Conservation (phyloP, 345 rosid genomes). For the Mallotus nudiflorus region DNA sequence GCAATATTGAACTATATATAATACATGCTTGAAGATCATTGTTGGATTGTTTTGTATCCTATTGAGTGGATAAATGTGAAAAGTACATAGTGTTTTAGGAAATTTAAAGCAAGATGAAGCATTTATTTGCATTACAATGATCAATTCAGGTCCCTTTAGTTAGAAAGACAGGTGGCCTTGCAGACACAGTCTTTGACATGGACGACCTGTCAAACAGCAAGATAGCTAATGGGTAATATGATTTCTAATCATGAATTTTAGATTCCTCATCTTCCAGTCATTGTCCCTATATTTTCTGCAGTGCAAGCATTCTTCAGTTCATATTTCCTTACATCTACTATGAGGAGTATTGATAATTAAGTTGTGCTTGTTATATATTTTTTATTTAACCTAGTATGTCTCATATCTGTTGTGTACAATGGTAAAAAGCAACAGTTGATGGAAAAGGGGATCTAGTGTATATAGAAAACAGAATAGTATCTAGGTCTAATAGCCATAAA, state of each 20-base stretch:
- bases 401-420: too few species aligned
- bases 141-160: constrained; percentile 52
- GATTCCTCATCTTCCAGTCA: background rate
- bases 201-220: constrained; percentile 42
- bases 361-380: background rate
- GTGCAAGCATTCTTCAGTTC: background rate
- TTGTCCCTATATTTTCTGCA: background rate
- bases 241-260: background rate
- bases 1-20: background rate
- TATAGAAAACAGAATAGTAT: too few species aligned
- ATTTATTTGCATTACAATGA: constrained; percentile 7
- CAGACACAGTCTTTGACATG: constrained; percentile 57
- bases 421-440: too few species aligned
- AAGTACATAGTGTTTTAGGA: background rate
- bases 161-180: constrained; percentile 66
- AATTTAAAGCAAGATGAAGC: constrained; percentile 2
- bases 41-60: background rate
- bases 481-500: too few species aligned
- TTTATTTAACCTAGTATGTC: background rate
- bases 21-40: background rate
- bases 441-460: too few species aligned
- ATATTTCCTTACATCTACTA: background rate
- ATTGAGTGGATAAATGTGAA: background rate
- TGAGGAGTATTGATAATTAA: background rate
- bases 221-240: constrained; percentile 52